Evolutionary conservation across 2,329 filamentous ascomycete genomes (phyloP), one percentile per base, ranked within the genome.

Genomic region (Neonectria sp.): DNA sequence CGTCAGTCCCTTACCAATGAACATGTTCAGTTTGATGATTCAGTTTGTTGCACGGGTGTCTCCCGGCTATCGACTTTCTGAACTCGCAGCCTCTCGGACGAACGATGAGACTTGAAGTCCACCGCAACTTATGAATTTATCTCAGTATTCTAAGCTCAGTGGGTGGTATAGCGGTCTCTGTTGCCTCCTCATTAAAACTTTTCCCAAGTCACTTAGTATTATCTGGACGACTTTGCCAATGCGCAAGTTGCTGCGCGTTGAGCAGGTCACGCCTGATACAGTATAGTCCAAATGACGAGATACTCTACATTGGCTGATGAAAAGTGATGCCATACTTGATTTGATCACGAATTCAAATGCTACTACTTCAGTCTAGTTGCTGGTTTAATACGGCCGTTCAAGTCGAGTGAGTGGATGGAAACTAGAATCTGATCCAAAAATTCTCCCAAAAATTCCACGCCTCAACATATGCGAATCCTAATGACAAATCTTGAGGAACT

Each of bases 1-100:
- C 55, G 6, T 40, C 55, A 12, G 24, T 57, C 4, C 9, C 49
- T 29, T 49, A 57, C 24, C 53, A 46, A 43, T 37, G 31, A 55
- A 55, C 37, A 40, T 40, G 4, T 7, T 12, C 35, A 40, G 35
- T 40, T 40, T 15, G 11, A 40, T 15, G 4, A 40, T 40, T 40
- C 35, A 40, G 11, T 40, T 12, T 13, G 35, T 6, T 40, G 9
- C 35, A 2, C 11, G 35, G 35, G 11, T 40, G 35, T 40, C 35
- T 40, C 35, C 35, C 5, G 17, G 17, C 6, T 40, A 12, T 40
- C 35, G 35, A 40, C 35, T 13, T 40, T 40, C 35, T 40, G 35
- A 15, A 12, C 5, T 6, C 35, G 11, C 17, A 15, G 11, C 35
- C 35, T 40, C 12, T 40, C 11, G 11, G 11, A 40, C 35, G 35